Conservation (phyloP, 129 eudicot genomes). For the Centaurea solstitialis region DNA sequence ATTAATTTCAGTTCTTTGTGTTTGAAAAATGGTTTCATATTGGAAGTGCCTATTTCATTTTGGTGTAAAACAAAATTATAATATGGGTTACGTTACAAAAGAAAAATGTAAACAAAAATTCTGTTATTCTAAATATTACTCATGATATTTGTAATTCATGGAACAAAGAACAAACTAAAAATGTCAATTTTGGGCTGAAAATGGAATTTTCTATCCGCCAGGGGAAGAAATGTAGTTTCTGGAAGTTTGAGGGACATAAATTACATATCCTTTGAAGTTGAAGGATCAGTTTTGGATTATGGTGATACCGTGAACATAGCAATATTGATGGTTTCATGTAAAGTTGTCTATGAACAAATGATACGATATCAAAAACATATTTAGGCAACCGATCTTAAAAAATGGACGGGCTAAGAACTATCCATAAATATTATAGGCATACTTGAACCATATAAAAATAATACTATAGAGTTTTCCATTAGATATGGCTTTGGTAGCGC, state of each 20-base stretch:
- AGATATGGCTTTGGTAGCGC: too few relatives aligned
- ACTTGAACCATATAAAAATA: neutral
- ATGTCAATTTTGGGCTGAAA: neutral
- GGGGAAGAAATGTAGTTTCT: neutral
- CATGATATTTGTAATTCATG: neutral
- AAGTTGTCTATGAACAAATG: neutral
- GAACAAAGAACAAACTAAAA: neutral
- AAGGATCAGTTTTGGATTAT: neutral
- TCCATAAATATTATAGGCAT: neutral
- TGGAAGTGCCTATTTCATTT: neutral
- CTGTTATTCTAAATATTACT: too few relatives aligned
- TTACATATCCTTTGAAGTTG: neutral
- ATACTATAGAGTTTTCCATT: neutral
- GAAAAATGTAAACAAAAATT: too few relatives aligned
- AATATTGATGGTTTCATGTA: neutral
- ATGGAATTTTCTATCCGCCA: too few relatives aligned
- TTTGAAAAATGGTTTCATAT: neutral
- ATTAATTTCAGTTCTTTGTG: neutral
- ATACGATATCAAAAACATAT: too few relatives aligned
- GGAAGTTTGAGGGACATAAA: neutral
- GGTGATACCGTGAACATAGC: neutral
- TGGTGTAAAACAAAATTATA: neutral
- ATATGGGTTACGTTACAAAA: neutral
- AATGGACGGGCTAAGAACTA: neutral
- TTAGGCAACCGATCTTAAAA: too few relatives aligned